These are phyloP conservation scores for Salix suchowensis DNA, from an alignment of 345 rosid species.

Conservation along the genomic window DNA sequence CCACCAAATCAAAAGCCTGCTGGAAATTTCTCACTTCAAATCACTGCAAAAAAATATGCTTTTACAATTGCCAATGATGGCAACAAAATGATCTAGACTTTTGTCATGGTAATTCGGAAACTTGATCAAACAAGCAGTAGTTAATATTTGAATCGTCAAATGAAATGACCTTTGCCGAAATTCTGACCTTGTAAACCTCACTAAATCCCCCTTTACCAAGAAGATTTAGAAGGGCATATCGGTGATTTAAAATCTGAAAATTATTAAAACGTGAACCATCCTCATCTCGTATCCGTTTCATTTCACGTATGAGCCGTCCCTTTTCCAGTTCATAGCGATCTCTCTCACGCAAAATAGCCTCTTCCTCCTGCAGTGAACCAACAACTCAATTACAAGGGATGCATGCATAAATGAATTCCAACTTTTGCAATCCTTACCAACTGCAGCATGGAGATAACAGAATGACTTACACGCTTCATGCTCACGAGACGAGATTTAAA, in stretches of 20 bases:
- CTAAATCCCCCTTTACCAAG: conserved; percentile 99
- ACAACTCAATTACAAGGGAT: not conserved
- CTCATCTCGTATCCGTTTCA: conserved; percentile 96
- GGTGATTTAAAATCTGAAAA: conserved; percentile 77
- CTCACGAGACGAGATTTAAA: conserved; percentile 88
- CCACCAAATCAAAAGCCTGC: conserved; percentile 98
- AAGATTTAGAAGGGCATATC: conserved; percentile 93
- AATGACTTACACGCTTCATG: conserved; percentile 80
- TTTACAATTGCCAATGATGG: conserved; percentile 61
- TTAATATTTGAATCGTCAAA: conserved; percentile 16
- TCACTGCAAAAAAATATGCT: conserved; percentile 49
- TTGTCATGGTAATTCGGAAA: conserved; percentile 10
- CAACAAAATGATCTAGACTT: conserved; percentile 27
- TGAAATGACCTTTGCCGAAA: conserved; percentile 17
- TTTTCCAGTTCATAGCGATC: conserved; percentile 94
- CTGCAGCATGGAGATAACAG: not conserved
- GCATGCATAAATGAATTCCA: not conserved
- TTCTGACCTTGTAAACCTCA: conserved; percentile 98
- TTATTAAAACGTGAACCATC: conserved; percentile 98
- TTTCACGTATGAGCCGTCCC: conserved; percentile 94
- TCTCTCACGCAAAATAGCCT: conserved; percentile 81
- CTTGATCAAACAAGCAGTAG: conserved; percentile 3
- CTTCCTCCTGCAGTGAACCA: conserved; percentile 72
- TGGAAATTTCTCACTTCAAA: conserved; percentile 63
- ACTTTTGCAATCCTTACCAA: not conserved